Evolutionary conservation across 2,329 filamentous ascomycete species (phyloP), one percentile per base, ranked within the genome.

Genomic region (Alternaria rosae): DNA sequence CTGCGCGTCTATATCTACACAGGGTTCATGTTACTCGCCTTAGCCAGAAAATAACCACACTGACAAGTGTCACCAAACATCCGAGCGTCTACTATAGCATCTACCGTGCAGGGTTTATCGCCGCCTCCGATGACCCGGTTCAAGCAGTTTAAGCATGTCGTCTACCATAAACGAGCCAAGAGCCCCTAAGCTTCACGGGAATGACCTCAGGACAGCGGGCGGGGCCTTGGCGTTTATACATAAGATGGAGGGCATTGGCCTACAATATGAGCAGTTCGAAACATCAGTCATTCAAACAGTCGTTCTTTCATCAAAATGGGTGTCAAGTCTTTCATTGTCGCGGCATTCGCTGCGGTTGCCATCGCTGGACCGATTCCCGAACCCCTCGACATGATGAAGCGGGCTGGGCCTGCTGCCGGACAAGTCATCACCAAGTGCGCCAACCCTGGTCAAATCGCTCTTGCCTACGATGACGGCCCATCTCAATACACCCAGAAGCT

Each of bases 391-490:
- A 63, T 69, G 47, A 75, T 77, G n/a, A 67, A 67, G 23, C 65
- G 62, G 20, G 70, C 70, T 38, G 73, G 73, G 5, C 73, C 73
- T 25, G 72, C 54, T 12, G 73, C 73, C 7, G 73, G 73, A 58
- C 65, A 69, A 26, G 71, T 77, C 52, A 75, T 78, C 47, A 71
- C 66, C 8, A 75, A 75, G 42, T 76, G 76, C 63, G 62, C 52
- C 15, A 61, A 70, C 4, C 70, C 76, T 1, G 74, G 74, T 9
- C 59, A 67, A 59, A 61, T 78, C 35, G 76, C 76, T 12, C 69
- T 78, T 5, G 75, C 76, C 42, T 78, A 77, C 65, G 76, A 78
- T 35, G 76, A 78, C 26, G 76, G 76, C 3, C 76, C 76, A 32
- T 78, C 76, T 20, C 73, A 76, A 32, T 74, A 77, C 67, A 78